A percentile compares a stretch with the other conserved stretches of the same genome.
Evolutionary conservation across 2,329 filamentous ascomycete genomes (phyloP).

Genomic region (Fusarium mangiferae): DNA sequence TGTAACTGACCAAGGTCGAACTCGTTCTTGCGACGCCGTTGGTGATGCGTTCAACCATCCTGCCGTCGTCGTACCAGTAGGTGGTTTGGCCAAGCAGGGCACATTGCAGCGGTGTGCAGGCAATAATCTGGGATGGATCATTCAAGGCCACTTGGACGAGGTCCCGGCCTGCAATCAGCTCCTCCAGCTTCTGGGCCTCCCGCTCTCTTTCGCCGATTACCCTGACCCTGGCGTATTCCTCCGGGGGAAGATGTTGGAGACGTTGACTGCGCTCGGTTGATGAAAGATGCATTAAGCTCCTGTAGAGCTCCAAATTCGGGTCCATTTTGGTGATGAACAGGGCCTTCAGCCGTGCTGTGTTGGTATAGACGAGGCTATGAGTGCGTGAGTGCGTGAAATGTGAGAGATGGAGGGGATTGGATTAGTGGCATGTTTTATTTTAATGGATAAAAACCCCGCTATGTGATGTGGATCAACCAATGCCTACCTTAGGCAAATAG

Average conservation of each 20-base stretch:
- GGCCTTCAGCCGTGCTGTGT: no score
- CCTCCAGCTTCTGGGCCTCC: not conserved
- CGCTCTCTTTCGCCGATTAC: not conserved
- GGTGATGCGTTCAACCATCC: conserved; percentile 1
- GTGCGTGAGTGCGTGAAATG: no score
- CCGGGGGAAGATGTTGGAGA: not conserved
- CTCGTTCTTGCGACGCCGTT: not conserved
- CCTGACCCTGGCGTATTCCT: not conserved
- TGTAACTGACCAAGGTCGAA: not conserved
- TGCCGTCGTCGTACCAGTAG: not conserved
- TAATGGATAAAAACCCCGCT: no score
- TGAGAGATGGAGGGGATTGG: no score
- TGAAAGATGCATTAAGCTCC: not conserved
- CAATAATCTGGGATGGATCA: not conserved
- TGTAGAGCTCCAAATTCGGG: not conserved
- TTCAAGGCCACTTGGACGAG: conserved; percentile 13
- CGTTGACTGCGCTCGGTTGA: not conserved
- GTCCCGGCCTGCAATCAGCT: conserved; percentile 11
- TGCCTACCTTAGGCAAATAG: no score
- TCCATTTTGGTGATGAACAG: not conserved
- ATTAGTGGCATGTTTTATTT: no score
- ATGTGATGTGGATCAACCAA: no score
- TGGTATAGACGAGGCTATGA: no score
- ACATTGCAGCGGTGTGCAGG: not conserved
- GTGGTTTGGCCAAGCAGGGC: conserved; percentile 17